These are phyloP conservation scores for Cryptococcus floricola DNA, from an alignment of 1,284 basidiomycete species.

Conservation along the genomic window DNA sequence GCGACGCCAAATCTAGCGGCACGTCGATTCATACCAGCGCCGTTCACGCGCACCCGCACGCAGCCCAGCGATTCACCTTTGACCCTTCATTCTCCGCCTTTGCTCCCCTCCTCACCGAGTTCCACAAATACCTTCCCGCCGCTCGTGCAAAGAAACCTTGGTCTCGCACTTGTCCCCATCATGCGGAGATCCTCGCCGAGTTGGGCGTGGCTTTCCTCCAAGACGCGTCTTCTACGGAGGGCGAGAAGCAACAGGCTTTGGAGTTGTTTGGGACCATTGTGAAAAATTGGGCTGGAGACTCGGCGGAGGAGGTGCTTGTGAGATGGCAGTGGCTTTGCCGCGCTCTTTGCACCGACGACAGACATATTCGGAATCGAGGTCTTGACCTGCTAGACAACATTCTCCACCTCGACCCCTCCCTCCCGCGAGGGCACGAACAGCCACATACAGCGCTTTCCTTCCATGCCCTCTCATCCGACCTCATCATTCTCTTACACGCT, in stretches of 20 bases:
- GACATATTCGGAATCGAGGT: conserved; percentile 33
- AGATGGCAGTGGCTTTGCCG: conserved; percentile 43
- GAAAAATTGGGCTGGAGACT: conserved; percentile 38
- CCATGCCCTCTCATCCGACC: conserved; percentile 21
- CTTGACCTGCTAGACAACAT: conserved; percentile 29
- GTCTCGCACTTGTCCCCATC: conserved; percentile 43
- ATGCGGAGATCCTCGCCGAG: conserved; percentile 41
- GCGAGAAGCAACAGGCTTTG: conserved; percentile 39
- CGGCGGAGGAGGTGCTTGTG: conserved; percentile 38
- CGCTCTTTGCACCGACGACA: conserved; percentile 32
- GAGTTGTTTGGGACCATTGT: conserved; percentile 43
- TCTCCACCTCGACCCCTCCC: conserved; percentile 25
- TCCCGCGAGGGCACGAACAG: conserved; percentile 22
- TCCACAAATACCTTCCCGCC: conserved; percentile 37
- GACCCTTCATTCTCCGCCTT: conserved; percentile 36
- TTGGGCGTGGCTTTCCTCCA: conserved; percentile 36
- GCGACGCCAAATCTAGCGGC: conserved; percentile 10
- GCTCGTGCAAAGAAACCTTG: conserved; percentile 39
- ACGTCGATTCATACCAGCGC: conserved; percentile 13
- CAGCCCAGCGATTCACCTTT: conserved; percentile 15
- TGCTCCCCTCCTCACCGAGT: conserved; percentile 39
- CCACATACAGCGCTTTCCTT: conserved; percentile 30
- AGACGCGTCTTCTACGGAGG: conserved; percentile 27
- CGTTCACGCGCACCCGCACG: conserved; percentile 11
- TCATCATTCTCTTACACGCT: conserved; percentile 29